A percentile compares a stretch with the other conserved stretches of the same genome.
These are phyloP conservation scores for Coemansia nantahalensis DNA, from an alignment of 192 early-diverging fungal genomes.

Conservation along the genomic window DNA sequence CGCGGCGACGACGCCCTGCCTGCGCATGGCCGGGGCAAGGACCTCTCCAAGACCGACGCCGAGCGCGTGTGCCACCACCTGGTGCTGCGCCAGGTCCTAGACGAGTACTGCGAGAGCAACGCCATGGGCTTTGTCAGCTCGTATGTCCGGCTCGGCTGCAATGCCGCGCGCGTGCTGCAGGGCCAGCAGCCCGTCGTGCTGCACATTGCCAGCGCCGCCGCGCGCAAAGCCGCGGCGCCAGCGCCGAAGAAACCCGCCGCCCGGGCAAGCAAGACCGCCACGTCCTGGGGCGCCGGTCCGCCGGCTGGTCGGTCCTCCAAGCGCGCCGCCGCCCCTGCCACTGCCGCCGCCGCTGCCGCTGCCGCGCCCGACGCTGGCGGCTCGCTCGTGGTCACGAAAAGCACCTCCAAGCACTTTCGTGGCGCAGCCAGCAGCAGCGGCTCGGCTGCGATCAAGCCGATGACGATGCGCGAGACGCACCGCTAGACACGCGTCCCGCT, in stretches of 20 bases:
- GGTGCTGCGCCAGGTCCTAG: conserved; percentile 60
- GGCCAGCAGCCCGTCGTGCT: conserved; percentile 52
- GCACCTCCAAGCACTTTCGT: conserved; percentile 39
- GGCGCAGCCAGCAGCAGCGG: conserved; percentile 1
- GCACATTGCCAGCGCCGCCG: conserved; percentile 25
- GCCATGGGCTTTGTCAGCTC: conserved; percentile 59
- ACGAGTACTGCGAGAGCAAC: conserved; percentile 61
- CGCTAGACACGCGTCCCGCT: not conserved
- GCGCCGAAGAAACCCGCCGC: conserved; percentile 4
- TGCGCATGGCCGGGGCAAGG: conserved; percentile 59
- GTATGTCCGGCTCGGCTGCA: conserved; percentile 59
- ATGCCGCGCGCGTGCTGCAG: conserved; percentile 46
- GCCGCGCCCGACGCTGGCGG: not conserved
- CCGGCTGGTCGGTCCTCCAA: conserved; percentile 1
- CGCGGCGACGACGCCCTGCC: conserved; percentile 52
- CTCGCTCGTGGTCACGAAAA: conserved; percentile 18
- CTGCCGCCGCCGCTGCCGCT: not conserved
- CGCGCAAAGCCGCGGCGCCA: not conserved
- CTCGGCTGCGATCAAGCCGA: conserved; percentile 20
- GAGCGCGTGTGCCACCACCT: conserved; percentile 75
- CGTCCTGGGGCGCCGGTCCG: conserved; percentile 4
- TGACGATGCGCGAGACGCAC: conserved; percentile 16
- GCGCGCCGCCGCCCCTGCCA: not conserved
- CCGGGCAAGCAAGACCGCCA: conserved; percentile 2
- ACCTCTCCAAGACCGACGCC: conserved; percentile 55